A percentile compares a stretch with the other conserved stretches of the same genome.
phyloP scores from a whole-genome alignment of 371 early-diverging fungal species.

The Circinella umbellata region DNA sequence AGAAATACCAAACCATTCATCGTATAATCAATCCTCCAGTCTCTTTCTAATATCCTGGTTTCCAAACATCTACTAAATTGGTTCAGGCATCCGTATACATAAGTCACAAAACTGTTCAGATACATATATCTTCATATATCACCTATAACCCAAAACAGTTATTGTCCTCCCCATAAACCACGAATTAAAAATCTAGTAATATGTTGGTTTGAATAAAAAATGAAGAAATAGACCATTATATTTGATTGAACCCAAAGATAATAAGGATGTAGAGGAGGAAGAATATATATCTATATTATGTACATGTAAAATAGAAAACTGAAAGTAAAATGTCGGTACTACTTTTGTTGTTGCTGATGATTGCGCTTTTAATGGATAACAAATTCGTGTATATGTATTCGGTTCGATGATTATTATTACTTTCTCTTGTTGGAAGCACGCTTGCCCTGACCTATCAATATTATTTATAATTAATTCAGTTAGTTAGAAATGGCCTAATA shows the following conservation, averaged over 20 bases:
- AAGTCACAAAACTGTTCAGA: no score
- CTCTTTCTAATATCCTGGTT: no score
- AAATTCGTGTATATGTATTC: background rate
- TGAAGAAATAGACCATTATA: background rate
- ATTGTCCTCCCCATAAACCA: no score
- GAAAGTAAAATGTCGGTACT: background rate
- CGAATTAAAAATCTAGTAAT: no score
- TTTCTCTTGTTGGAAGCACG: constrained; percentile 68
- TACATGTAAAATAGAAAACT: constrained; percentile 2
- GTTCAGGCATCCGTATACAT: no score
- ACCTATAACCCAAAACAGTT: no score
- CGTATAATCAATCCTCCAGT: no score
- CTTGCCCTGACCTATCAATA: constrained; percentile 59
- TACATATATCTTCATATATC: no score
- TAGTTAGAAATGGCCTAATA: no score
- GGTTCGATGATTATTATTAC: constrained; percentile 29
- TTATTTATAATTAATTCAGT: no score
- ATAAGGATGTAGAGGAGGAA: background rate
- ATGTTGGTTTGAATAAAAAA: background rate
- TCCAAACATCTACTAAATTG: no score
- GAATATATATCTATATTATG: constrained; percentile 1
- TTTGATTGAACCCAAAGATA: background rate
- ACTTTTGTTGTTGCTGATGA: background rate
- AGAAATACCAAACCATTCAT: no score
- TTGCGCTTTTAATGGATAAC: background rate